Evolutionary conservation across 164 flowering plant species (phyloP).

Genomic region (Magnolia changhungtana): DNA sequence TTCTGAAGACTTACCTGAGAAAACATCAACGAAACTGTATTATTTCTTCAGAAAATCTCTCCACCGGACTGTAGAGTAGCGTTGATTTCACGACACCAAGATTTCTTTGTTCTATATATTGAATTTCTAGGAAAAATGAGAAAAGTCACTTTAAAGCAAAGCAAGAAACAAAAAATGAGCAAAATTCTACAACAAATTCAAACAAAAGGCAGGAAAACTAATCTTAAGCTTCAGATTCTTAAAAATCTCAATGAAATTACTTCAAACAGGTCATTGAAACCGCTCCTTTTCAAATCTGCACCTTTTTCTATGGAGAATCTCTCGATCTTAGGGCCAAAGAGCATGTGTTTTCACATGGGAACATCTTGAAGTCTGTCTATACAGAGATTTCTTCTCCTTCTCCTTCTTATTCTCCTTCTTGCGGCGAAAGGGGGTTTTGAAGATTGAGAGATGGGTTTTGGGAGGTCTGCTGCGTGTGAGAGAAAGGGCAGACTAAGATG

Average conservation of each 20-base stretch:
- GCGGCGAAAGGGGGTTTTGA: no score
- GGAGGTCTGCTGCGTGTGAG: no score
- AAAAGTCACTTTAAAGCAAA: neutral
- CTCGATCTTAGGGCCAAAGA: neutral
- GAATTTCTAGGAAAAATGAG: neutral
- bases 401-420: no score
- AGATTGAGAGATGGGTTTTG: no score
- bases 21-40: no score
- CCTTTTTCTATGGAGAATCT: neutral
- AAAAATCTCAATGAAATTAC: neutral
- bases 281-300: neutral
- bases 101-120: neutral
- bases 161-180: neutral
- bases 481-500: no score
- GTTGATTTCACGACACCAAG: no score
- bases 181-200: neutral
- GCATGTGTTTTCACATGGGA: no score
- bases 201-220: neutral
- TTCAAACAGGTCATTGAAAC: neutral
- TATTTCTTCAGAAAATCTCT: neutral
- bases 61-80: neutral
- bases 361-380: no score
- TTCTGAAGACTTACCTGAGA: neutral
- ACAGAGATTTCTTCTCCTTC: no score
- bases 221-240: neutral